Conservation (phyloP, 2,329 filamentous ascomycete genomes). For the Pseudocercospora fuligena region DNA sequence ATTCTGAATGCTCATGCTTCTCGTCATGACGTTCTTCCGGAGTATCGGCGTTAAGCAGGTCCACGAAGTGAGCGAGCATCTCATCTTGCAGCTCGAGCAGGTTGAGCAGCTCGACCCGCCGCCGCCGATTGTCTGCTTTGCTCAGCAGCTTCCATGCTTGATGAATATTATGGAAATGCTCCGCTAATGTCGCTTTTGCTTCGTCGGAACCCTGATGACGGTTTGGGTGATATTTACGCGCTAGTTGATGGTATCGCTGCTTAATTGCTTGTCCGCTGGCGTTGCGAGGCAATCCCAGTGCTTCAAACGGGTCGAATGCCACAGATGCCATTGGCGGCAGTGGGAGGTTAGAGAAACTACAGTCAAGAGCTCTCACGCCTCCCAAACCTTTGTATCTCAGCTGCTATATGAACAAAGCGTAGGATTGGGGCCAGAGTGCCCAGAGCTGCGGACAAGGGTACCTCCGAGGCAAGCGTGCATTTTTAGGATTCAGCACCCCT, state of each 20-base stretch:
- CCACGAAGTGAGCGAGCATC: constrained; percentile 33
- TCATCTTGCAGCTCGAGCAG: constrained; percentile 38
- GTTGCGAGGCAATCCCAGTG: constrained; percentile 72
- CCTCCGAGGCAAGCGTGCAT: constrained; percentile 10
- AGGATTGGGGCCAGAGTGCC: constrained; percentile 15
- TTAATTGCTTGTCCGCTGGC: constrained; percentile 83
- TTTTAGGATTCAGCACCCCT: constrained; percentile 6
- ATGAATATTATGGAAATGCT: constrained; percentile 39
- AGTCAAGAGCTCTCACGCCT: constrained; percentile 26
- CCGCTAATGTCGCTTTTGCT: constrained; percentile 30
- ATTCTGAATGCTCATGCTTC: constrained; percentile 25
- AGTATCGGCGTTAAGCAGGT: constrained; percentile 28
- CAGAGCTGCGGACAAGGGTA: constrained; percentile 13
- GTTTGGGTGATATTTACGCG: constrained; percentile 75
- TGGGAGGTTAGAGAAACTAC: constrained; percentile 20
- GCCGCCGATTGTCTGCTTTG: constrained; percentile 35
- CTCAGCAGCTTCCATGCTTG: constrained; percentile 38
- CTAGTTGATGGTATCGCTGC: constrained; percentile 85
- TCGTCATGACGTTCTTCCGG: constrained; percentile 22
- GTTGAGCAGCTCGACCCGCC: constrained; percentile 37
- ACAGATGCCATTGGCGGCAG: constrained; percentile 24
- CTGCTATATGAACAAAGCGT: constrained; percentile 21
- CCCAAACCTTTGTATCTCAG: constrained; percentile 24
- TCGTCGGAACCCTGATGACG: constrained; percentile 58
- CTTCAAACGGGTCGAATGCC: constrained; percentile 74